Evolutionary conservation across 495 filamentous ascomycete species (phyloP).

Genomic region (Viridothelium virens): DNA sequence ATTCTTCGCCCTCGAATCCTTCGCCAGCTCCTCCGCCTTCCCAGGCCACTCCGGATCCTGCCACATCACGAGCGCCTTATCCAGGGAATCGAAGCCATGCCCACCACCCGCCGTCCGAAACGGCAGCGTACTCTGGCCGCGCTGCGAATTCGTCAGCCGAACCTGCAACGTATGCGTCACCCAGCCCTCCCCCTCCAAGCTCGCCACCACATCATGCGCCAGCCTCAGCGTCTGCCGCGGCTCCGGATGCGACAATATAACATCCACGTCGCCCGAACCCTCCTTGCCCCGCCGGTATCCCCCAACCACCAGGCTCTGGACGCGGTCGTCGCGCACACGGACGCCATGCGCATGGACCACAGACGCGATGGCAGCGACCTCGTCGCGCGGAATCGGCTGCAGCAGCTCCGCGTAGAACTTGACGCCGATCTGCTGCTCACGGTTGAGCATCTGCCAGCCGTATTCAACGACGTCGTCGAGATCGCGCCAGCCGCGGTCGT

Average conservation of each 20-base stretch:
- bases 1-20: conserved; percentile 45
- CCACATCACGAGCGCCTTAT: conserved; percentile 92
- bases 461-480: conserved; percentile 79
- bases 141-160: conserved; percentile 54
- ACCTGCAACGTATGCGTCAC: conserved; percentile 78
- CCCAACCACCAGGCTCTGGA: conserved; percentile 70
- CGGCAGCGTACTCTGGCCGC: conserved; percentile 61
- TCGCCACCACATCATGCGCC: conserved; percentile 56
- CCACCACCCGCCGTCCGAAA: conserved; percentile 41
- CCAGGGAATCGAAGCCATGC: conserved; percentile 72
- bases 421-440: conserved; percentile 89
- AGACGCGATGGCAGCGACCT: conserved; percentile 62
- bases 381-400: conserved; percentile 57
- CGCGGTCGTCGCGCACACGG: conserved; percentile 41
- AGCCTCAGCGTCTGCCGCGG: conserved; percentile 56
- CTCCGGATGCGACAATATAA: conserved; percentile 75
- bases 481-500: conserved; percentile 61
- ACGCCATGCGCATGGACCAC: conserved; percentile 58
- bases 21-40: conserved; percentile 29
- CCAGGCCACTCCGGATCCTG: conserved; percentile 60
- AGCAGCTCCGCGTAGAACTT: conserved; percentile 90
- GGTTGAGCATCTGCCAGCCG: conserved; percentile 65
- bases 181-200: conserved; percentile 58
- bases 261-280: conserved; percentile 70
- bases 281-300: conserved; percentile 79